phyloP scores from a whole-genome alignment of 495 filamentous ascomycete genomes.

The Filosporella fistucella region DNA sequence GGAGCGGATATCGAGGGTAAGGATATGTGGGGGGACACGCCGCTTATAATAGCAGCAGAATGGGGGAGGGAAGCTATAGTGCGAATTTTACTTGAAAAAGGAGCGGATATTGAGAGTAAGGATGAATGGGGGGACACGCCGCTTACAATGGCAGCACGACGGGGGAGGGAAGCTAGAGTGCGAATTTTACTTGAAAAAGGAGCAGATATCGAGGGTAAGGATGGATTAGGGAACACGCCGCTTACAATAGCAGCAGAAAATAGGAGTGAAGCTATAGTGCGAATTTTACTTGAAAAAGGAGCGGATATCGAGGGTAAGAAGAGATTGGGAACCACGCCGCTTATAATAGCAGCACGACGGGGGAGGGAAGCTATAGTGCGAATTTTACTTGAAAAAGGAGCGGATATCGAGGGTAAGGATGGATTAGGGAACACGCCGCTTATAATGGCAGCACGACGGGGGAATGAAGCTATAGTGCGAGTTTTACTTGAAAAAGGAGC shows the following conservation, averaged over 20 bases:
- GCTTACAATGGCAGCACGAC: background rate
- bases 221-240: background rate
- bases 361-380: conserved; percentile 17
- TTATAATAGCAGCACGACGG: conserved; percentile 8
- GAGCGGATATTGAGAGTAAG: conserved; percentile 3
- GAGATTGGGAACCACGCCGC: background rate
- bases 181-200: conserved; percentile 2
- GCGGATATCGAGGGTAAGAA: conserved; percentile 7
- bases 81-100: conserved; percentile 15
- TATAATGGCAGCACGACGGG: conserved; percentile 22
- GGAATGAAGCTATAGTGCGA: conserved; percentile 21
- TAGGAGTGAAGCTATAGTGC: conserved; percentile 10
- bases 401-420: background rate
- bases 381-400: conserved; percentile 15
- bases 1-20: conserved; percentile 17
- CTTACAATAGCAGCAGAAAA: background rate
- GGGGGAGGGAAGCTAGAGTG: background rate
- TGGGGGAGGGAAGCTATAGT: conserved; percentile 17
- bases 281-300: conserved; percentile 11
- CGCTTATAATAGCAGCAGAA: conserved; percentile 23
- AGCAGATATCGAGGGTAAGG: background rate
- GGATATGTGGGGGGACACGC: conserved; percentile 20
- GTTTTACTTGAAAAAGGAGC: conserved; percentile 20
- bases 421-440: conserved; percentile 19
- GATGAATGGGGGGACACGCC: background rate